Evolutionary conservation across 2,329 filamentous ascomycete species (phyloP), one percentile per base, ranked within the genome.

Genomic region (Verruconis gallopava): DNA sequence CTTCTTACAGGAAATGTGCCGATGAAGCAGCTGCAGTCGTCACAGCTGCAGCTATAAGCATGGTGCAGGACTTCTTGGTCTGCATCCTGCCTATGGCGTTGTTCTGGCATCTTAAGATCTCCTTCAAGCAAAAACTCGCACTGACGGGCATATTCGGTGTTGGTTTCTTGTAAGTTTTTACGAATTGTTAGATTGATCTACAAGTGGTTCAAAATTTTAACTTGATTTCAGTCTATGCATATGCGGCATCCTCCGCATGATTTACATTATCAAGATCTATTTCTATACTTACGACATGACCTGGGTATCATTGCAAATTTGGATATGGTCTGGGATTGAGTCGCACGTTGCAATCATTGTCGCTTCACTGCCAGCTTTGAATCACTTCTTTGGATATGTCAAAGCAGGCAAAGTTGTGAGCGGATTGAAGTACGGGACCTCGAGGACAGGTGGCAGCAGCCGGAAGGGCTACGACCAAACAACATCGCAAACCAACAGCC

Each of bases 131-230:
- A 28, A 51, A 51, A 30, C 3, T 48, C 2, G 49, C 36, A 12
- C 34, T 49, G 20, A 28, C 65, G 35, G 60, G 63, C 33, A 58
- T 69, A 49, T 57, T 64, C 55, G 63, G 53, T 4, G 43, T 66
- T 4, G 62, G 67, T 1, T 53, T 67, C 4, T 53, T 69, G 57
- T 64, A 48, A 46, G 53, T 53, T 20, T 13, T 14, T 5, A 2
- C 15, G 17, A 4, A 21, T 22, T 33, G 5, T 6, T 9, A 15
- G 12, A 12, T 17, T 38, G 5, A 6, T 19, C 4, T 9, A 3
- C 5, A 14, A 15, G 20, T 36, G 22, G 28, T 25, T 28, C n/a
- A 12, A 43, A n/a, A n/a, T n/a, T n/a, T n/a, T n/a, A n/a, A n/a
- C n/a, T n/a, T n/a, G n/a, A n/a, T n/a, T n/a, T n/a, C 37, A 59